A percentile compares a stretch with the other conserved stretches of the same genome.
Evolutionary conservation across 2,329 filamentous ascomycete species (phyloP).

Genomic region (Fusarium sp.): DNA sequence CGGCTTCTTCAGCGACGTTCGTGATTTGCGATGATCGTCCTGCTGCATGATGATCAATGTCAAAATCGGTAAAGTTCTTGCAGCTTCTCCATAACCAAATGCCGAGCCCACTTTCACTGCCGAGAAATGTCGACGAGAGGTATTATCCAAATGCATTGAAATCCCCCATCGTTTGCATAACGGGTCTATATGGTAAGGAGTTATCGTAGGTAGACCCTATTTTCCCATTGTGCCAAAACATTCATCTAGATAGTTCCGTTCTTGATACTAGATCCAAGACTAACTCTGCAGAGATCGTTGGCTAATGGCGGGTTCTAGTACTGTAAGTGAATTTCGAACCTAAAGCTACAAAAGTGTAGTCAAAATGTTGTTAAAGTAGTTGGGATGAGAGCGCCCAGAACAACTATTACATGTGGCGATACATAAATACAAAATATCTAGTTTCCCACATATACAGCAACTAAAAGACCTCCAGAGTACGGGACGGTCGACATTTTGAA

Average conservation of each 20-base stretch:
- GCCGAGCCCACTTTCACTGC: neutral
- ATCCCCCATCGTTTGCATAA: too few species aligned
- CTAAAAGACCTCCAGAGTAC: conserved; percentile 49
- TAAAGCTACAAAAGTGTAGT: accelerated
- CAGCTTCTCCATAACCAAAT: neutral
- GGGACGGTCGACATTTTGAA: conserved; percentile 58
- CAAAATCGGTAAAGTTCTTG: neutral
- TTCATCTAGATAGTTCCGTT: neutral
- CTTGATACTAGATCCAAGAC: neutral
- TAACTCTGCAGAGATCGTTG: neutral
- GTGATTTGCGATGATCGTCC: conserved; percentile 16
- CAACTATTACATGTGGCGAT: neutral
- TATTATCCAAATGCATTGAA: neutral
- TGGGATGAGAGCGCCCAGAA: neutral
- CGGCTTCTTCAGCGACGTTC: neutral
- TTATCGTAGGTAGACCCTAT: too few species aligned
- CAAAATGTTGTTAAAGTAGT: neutral
- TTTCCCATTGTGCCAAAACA: too few species aligned
- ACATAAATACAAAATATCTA: neutral
- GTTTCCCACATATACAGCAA: conserved; percentile 42
- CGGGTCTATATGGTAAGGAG: too few species aligned
- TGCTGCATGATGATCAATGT: conserved; percentile 19
- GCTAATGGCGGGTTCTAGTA: neutral
- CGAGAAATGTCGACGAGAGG: neutral
- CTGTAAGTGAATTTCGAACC: neutral